phyloP scores from a whole-genome alignment of 495 filamentous ascomycete species.

The Penicillium riverlandense region DNA sequence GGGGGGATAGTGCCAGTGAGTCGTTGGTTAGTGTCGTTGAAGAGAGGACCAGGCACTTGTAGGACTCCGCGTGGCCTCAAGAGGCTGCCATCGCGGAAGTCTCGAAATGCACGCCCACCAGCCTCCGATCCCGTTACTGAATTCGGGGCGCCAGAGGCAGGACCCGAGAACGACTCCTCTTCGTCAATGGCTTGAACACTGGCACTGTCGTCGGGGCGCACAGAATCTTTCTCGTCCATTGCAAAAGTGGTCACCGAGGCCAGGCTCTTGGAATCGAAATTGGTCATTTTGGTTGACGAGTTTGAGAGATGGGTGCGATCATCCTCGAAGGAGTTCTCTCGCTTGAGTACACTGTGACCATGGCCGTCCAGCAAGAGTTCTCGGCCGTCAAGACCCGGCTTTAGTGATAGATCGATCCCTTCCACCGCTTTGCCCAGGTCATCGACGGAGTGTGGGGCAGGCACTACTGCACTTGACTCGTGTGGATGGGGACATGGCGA shows the following conservation, averaged over 20 bases:
- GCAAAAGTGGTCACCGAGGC: constrained; percentile 87
- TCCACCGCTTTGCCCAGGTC: constrained; percentile 29
- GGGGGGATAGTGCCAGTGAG: constrained; percentile 19
- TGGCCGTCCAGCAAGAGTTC: constrained; percentile 21
- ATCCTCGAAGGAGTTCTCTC: constrained; percentile 43
- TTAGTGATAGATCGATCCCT: constrained; percentile 22
- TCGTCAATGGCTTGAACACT: constrained; percentile 87
- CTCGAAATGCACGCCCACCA: constrained; percentile 63
- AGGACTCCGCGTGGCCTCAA: constrained; percentile 29
- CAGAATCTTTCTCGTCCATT: constrained; percentile 88
- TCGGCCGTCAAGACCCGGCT: constrained; percentile 21
- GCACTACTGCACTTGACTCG: constrained; percentile 9
- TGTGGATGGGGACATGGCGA: constrained; percentile 12
- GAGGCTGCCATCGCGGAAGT: constrained; percentile 65
- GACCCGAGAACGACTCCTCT: constrained; percentile 69
- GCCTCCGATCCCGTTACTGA: constrained; percentile 76
- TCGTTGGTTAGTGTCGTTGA: constrained; percentile 18
- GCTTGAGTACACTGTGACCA: constrained; percentile 27
- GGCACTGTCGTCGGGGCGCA: constrained; percentile 89
- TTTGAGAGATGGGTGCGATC: constrained; percentile 61
- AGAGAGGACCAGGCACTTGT: constrained; percentile 22
- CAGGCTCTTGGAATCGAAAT: constrained; percentile 85
- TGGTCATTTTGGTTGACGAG: constrained; percentile 78
- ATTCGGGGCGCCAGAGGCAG: constrained; percentile 63
- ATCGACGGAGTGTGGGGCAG: constrained; percentile 18